A percentile compares a stretch with the other conserved stretches of the same genome.
phyloP scores from a whole-genome alignment of 1,284 basidiomycete genomes.

The Trametes hirsuta region DNA sequence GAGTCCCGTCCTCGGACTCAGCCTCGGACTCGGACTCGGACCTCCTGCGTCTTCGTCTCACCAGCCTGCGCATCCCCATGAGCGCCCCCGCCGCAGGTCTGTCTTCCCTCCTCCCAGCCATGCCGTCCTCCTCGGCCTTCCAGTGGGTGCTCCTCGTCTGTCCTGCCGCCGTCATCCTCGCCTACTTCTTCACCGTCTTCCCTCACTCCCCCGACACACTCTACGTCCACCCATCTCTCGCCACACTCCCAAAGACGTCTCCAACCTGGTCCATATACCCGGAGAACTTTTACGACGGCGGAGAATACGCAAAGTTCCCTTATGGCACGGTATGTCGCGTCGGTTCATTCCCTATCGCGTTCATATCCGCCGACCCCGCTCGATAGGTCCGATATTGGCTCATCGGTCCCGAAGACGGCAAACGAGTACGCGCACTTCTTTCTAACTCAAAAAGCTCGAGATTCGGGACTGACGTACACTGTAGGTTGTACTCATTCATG shows the following conservation, averaged over 20 bases:
- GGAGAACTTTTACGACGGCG: constrained; percentile 65
- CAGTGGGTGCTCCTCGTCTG: constrained; percentile 60
- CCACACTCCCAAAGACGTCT: constrained; percentile 53
- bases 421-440: constrained; percentile 51
- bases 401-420: constrained; percentile 67
- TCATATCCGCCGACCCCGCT: constrained; percentile 14
- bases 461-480: background rate
- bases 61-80: constrained; percentile 9
- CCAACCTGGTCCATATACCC: constrained; percentile 72
- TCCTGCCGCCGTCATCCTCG: constrained; percentile 58
- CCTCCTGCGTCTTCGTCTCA: background rate
- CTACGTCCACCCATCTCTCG: constrained; percentile 57
- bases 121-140: constrained; percentile 39
- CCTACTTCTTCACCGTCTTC: constrained; percentile 66
- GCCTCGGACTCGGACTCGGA: background rate
- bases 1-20: background rate
- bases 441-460: background rate
- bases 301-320: constrained; percentile 65
- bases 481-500: constrained; percentile 79
- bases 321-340: constrained; percentile 51
- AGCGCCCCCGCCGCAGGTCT: constrained; percentile 3
- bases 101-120: constrained; percentile 22
- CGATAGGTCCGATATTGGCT: constrained; percentile 75
- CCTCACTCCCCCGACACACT: constrained; percentile 56
- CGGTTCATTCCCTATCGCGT: constrained; percentile 8